Evolutionary conservation across 345 rosid species (phyloP).

Genomic region (Linum usitatissimum): DNA sequence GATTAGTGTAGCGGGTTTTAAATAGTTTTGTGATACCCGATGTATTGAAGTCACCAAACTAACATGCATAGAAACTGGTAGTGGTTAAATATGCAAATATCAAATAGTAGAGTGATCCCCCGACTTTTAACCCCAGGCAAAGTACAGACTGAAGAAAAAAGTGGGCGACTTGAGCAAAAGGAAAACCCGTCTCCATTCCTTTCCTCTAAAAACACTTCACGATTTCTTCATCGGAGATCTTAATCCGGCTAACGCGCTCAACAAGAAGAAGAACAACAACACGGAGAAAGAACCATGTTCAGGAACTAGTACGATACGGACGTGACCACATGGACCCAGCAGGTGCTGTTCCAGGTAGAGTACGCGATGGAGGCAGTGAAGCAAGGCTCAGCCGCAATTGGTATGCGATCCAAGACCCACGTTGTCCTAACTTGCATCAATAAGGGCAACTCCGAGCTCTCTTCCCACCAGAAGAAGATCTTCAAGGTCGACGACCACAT

Average conservation of each 20-base stretch:
- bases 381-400: conserved; percentile 99
- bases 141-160: too few species aligned
- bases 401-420: conserved; percentile 95
- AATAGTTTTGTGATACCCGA: too few species aligned
- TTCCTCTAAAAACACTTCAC: not conserved
- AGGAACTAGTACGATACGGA: conserved; percentile 98
- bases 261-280: too few species aligned
- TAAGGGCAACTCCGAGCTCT: conserved; percentile 85
- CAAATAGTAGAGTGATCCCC: too few species aligned
- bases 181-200: not conserved
- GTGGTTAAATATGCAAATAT: too few species aligned
- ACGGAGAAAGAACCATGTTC: conserved; percentile 34
- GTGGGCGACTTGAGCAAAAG: not conserved
- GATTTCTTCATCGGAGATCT: not conserved
- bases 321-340: conserved; percentile 98
- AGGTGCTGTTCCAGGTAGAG: conserved; percentile 94
- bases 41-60: too few species aligned
- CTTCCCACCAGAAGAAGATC: conserved; percentile 98
- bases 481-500: conserved; percentile 97
- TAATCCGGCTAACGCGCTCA: too few species aligned
- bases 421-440: conserved; percentile 85
- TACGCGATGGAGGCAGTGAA: conserved; percentile 99
- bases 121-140: too few species aligned
- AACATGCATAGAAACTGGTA: too few species aligned
- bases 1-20: too few species aligned